A percentile compares a stretch with the other conserved stretches of the same genome.
These are phyloP conservation scores for Piromyces finnis DNA, from an alignment of 192 early-diverging fungal genomes.

Conservation along the genomic window DNA sequence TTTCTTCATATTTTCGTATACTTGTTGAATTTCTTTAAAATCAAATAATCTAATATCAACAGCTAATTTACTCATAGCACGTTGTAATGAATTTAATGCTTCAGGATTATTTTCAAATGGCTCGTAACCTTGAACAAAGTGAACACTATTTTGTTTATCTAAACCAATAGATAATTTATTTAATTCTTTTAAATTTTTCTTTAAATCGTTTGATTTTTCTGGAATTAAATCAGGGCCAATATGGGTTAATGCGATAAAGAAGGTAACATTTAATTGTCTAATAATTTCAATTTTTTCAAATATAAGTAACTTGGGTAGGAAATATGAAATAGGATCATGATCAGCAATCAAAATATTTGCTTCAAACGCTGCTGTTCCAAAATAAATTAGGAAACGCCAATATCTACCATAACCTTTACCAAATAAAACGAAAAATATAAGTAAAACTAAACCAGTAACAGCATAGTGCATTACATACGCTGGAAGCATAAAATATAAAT, in stretches of 20 bases:
- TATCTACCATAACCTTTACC: neutral
- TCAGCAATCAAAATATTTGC: neutral
- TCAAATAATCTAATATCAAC: neutral
- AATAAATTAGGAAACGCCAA: neutral
- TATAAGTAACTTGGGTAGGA: neutral
- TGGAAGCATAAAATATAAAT: neutral
- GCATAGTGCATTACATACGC: neutral
- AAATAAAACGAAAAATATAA: neutral
- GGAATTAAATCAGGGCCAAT: neutral
- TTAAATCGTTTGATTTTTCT: neutral
- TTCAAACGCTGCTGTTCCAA: neutral
- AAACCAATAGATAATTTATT: neutral
- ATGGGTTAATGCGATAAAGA: neutral
- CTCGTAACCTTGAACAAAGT: neutral
- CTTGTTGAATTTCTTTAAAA: neutral
- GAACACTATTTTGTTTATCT: neutral
- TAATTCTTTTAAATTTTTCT: neutral
- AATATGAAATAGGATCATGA: neutral
- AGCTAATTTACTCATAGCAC: neutral
- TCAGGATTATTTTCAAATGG: neutral
- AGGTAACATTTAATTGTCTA: neutral
- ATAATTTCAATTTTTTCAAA: neutral
- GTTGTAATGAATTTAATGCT: neutral
- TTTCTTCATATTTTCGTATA: neutral
- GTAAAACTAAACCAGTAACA: neutral